A percentile compares a stretch with the other conserved stretches of the same genome.
These are phyloP conservation scores for Fistulifera solaris DNA, from an alignment of 108 stramenopile species.

Conservation along the genomic window DNA sequence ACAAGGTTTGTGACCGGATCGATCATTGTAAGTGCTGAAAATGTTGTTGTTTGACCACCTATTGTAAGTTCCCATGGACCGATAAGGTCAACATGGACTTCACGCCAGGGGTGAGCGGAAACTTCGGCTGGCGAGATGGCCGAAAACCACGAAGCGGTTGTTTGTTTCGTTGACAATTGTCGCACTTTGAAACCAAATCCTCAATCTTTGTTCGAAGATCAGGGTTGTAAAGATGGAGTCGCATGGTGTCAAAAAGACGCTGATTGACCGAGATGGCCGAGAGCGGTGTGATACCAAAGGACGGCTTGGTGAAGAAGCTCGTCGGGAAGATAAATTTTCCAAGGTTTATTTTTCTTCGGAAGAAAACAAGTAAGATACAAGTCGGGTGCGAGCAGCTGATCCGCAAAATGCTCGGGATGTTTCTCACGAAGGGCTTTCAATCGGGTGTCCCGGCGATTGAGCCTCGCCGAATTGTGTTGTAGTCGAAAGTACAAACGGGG, in stretches of 20 bases:
- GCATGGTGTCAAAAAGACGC: slow-evolving; percentile 9
- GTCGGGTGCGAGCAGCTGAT: too few species aligned
- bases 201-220: neutral
- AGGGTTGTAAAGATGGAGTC: neutral
- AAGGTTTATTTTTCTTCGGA: neutral
- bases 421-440: too few species aligned
- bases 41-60: neutral
- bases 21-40: slow-evolving; percentile 12
- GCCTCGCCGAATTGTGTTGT: neutral
- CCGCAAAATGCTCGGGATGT: too few species aligned
- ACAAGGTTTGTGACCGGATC: slow-evolving; percentile 34
- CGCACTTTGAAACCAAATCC: neutral
- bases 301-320: slow-evolving; percentile 5
- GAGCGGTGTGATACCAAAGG: slow-evolving; percentile 22
- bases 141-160: neutral
- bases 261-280: slow-evolving; percentile 20
- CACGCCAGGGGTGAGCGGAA: slow-evolving; percentile 9
- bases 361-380: slow-evolving; percentile 5
- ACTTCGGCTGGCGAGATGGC: neutral
- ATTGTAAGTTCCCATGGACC: slow-evolving; percentile 30
- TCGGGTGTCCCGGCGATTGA: too few species aligned
- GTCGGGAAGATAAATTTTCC: slow-evolving; percentile 26
- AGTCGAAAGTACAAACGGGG: neutral
- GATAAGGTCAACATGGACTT: slow-evolving; percentile 29
- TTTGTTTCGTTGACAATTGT: neutral